phyloP scores from a whole-genome alignment of 495 filamentous ascomycete species.

The Usnea hakonensis region DNA sequence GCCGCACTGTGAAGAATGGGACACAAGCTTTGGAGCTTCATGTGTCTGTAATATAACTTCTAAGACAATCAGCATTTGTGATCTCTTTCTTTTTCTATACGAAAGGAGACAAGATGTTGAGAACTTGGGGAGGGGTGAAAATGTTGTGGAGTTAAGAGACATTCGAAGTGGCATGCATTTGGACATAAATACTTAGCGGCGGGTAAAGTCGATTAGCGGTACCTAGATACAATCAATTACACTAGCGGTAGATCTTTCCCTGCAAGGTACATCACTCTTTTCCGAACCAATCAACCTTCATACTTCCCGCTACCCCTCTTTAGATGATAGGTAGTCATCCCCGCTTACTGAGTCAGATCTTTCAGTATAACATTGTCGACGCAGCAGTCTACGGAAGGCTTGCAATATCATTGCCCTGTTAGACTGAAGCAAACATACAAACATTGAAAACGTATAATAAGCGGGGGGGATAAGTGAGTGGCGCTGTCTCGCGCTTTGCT shows the following conservation, averaged over 20 bases:
- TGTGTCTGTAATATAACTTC: slow-evolving; percentile 6
- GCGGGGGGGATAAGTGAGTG: too few relatives aligned
- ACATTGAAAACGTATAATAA: too few relatives aligned
- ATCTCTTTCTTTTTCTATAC: background rate
- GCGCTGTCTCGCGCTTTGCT: too few relatives aligned
- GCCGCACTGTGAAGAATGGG: background rate
- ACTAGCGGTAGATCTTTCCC: background rate
- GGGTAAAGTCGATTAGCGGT: too few relatives aligned
- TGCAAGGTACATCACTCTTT: background rate
- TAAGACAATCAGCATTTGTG: background rate
- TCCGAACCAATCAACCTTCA: background rate
- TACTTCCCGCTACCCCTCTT: background rate
- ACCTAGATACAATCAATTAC: too few relatives aligned
- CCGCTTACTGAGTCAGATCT: too few relatives aligned
- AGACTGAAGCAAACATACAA: too few relatives aligned
- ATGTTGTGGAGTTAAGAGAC: background rate
- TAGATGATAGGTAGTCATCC: too few relatives aligned
- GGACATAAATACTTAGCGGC: background rate
- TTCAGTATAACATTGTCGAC: too few relatives aligned
- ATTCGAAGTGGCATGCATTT: background rate
- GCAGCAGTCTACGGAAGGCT: too few relatives aligned
- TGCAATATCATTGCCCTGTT: too few relatives aligned
- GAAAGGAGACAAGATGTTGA: background rate
- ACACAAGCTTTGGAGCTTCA: slow-evolving; percentile 15
- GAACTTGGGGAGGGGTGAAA: background rate